phyloP scores from a whole-genome alignment of 2,329 filamentous ascomycete species.

The Pseudonectria foliicola region DNA sequence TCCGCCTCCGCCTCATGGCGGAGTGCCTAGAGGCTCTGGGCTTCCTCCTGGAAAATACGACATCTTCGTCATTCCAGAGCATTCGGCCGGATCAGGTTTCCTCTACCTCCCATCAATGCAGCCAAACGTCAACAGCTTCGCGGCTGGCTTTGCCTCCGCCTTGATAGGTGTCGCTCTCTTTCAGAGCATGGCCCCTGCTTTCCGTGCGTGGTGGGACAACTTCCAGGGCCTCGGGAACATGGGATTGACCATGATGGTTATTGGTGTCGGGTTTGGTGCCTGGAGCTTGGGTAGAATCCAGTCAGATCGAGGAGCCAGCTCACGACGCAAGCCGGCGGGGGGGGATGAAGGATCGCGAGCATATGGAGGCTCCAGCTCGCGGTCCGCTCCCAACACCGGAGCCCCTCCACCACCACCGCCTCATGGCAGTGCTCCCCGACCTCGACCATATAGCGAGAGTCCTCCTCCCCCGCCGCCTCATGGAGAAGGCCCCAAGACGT shows the following conservation, averaged over 20 bases:
- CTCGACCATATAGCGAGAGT: constrained; percentile 27
- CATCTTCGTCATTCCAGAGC: constrained; percentile 92
- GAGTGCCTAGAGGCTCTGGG: constrained; percentile 61
- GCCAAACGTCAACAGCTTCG: constrained; percentile 83
- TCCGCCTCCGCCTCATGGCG: constrained; percentile 80
- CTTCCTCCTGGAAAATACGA: constrained; percentile 89
- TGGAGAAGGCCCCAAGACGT: constrained; percentile 29
- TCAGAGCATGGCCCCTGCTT: constrained; percentile 63
- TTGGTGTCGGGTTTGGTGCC: constrained; percentile 67
- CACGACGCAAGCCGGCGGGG: constrained; percentile 15
- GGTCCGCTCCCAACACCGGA: constrained; percentile 27
- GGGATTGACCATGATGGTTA: constrained; percentile 63
- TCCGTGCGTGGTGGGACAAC: constrained; percentile 65
- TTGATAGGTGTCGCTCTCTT: constrained; percentile 67
- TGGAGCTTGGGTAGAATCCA: constrained; percentile 53
- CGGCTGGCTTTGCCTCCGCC: constrained; percentile 75
- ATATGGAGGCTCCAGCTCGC: constrained; percentile 23
- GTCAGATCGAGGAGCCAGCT: constrained; percentile 18
- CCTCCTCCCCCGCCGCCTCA: constrained; percentile 20
- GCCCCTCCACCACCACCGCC: constrained; percentile 26
- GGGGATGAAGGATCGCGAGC: constrained; percentile 19
- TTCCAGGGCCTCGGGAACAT: constrained; percentile 66
- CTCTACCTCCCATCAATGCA: constrained; percentile 87
- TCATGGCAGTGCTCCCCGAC: constrained; percentile 27
- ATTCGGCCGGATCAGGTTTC: constrained; percentile 83